phyloP scores from a whole-genome alignment of 1,284 basidiomycete species.

The Trichosporon sp. region DNA sequence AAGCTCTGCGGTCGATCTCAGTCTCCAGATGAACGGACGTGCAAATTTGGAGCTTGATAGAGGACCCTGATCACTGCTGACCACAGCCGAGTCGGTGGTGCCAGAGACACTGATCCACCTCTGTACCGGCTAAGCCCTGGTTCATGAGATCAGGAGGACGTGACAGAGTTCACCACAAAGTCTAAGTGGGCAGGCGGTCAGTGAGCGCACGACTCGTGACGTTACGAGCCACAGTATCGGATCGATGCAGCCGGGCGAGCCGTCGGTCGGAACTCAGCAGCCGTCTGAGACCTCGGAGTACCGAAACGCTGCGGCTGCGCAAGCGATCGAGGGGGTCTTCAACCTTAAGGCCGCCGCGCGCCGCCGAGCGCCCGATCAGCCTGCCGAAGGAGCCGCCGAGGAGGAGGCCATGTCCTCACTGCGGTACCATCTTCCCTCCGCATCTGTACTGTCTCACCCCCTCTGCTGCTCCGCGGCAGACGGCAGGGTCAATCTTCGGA shows the following conservation, averaged over 20 bases:
- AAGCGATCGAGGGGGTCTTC: slow-evolving; percentile 9
- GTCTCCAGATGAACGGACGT: neutral
- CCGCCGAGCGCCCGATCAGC: slow-evolving; percentile 2
- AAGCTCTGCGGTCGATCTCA: neutral
- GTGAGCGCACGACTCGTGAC: no score
- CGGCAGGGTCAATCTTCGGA: no score
- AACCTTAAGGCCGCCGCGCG: neutral
- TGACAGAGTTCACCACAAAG: neutral
- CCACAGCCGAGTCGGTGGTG: neutral
- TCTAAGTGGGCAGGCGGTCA: neutral
- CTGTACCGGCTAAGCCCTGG: no score
- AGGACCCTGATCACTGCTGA: neutral
- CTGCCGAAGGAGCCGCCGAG: neutral
- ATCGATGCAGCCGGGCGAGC: neutral
- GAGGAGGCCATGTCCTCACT: no score
- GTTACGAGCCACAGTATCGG: neutral
- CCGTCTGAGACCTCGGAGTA: neutral
- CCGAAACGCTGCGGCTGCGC: neutral
- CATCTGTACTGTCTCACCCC: no score
- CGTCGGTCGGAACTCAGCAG: neutral
- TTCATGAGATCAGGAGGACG: neutral
- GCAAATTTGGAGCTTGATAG: neutral
- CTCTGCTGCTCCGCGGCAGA: no score
- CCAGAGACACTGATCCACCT: no score
- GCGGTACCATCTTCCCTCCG: no score